A percentile compares a stretch with the other conserved stretches of the same genome.
phyloP scores from a whole-genome alignment of 345 rosid species.

The Carallia pectinifolia region DNA sequence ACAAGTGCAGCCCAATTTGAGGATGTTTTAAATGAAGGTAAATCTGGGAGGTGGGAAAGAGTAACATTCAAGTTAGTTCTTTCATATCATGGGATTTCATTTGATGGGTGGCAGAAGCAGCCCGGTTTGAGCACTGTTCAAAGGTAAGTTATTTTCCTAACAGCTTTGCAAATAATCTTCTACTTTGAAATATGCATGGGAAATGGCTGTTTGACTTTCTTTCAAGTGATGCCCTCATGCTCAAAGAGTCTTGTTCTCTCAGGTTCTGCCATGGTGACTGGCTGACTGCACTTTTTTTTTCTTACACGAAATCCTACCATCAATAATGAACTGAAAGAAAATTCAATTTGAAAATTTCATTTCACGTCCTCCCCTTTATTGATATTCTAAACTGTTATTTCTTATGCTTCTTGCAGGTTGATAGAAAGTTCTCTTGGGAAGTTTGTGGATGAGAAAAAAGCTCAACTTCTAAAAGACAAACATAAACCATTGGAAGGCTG shows the following conservation, averaged over 20 bases:
- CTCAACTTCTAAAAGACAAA: constrained; percentile 63
- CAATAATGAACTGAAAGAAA: neutral
- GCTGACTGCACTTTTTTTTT: neutral
- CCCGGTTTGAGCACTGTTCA: constrained; percentile 87
- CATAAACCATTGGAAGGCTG: constrained; percentile 81
- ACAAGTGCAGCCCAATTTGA: constrained; percentile 25
- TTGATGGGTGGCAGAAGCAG: constrained; percentile 99
- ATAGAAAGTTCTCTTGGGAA: constrained; percentile 79
- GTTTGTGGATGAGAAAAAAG: constrained; percentile 87
- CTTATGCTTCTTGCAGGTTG: constrained; percentile 38
- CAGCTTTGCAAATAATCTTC: neutral
- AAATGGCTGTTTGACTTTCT: neutral
- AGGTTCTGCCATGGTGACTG: too few relatives aligned
- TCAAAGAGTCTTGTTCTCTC: neutral
- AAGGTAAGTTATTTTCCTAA: constrained; percentile 40
- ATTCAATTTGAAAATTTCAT: neutral
- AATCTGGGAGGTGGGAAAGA: constrained; percentile 80
- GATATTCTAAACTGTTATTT: neutral
- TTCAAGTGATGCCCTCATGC: neutral
- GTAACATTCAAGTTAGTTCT: constrained; percentile 67
- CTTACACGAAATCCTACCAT: neutral
- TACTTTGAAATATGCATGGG: neutral
- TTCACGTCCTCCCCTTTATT: neutral
- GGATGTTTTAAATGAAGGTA: constrained; percentile 34
- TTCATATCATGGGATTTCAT: constrained; percentile 77